Evolutionary conservation across 2,329 filamentous ascomycete species (phyloP).

Genomic region (Metarhizium robertsii): DNA sequence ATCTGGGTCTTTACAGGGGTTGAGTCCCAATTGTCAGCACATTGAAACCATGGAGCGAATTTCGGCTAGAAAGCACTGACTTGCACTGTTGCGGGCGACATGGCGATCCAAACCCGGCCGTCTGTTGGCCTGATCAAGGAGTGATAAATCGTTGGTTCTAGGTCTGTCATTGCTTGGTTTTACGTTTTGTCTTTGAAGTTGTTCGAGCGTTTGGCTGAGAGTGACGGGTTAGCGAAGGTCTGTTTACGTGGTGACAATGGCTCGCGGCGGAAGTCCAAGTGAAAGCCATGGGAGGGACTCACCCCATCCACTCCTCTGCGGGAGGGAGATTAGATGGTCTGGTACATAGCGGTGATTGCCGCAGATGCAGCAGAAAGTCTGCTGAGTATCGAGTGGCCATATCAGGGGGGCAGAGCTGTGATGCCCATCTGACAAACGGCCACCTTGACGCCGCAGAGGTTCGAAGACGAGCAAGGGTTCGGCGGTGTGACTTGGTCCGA

Average conservation of each 20-base stretch:
- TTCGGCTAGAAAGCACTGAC: slow-evolving; percentile 29
- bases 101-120: slow-evolving; percentile 44
- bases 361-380: slow-evolving; percentile 66
- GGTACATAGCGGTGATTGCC: slow-evolving; percentile 71
- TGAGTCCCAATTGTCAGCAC: background rate
- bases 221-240: background rate
- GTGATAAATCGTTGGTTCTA: slow-evolving; percentile 33
- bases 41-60: background rate
- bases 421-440: slow-evolving; percentile 26
- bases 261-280: background rate
- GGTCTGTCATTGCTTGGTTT: slow-evolving; percentile 34
- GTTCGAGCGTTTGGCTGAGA: slow-evolving; percentile 34
- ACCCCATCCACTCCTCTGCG: slow-evolving; percentile 96
- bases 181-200: slow-evolving; percentile 30
- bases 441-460: slow-evolving; percentile 11
- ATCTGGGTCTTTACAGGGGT: slow-evolving; percentile 47
- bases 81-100: slow-evolving; percentile 45
- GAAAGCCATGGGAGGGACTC: slow-evolving; percentile 22
- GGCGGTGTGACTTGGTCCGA: background rate
- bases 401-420: slow-evolving; percentile 21
- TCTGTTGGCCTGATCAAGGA: slow-evolving; percentile 40
- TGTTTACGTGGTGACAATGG: background rate
- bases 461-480: background rate
- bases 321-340: slow-evolving; percentile 75
- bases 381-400: slow-evolving; percentile 62